A percentile compares a stretch with the other conserved stretches of the same genome.
These are phyloP conservation scores for Kodamaea hsintzibuensis DNA, from an alignment of 805 yeast genomes.

Conservation along the genomic window DNA sequence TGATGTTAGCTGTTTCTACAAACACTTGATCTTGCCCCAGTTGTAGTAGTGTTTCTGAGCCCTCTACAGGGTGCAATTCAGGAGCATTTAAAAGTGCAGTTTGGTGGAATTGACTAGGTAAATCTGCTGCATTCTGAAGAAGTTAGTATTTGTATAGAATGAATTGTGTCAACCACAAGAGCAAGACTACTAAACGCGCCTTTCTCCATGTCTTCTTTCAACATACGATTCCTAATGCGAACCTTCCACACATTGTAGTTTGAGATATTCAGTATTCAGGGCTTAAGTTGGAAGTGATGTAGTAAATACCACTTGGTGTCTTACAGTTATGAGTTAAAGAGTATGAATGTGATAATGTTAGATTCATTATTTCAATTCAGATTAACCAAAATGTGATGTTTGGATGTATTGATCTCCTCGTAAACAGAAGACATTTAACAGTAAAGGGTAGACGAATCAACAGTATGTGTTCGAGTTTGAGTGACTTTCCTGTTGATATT, in stretches of 20 bases:
- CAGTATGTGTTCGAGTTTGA: too few relatives aligned
- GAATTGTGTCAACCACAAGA: not conserved
- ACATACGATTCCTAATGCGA: conserved; percentile 46
- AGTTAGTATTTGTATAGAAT: conserved; percentile 7
- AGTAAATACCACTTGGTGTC: not conserved
- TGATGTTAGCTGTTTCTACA: conserved; percentile 3
- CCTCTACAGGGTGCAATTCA: not conserved
- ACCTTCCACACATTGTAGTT: conserved; percentile 62
- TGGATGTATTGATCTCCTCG: not conserved
- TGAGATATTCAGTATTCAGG: not conserved
- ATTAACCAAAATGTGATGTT: not conserved
- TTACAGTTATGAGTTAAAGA: not conserved
- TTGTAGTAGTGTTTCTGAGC: not conserved
- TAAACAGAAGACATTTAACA: too few relatives aligned
- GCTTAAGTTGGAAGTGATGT: not conserved
- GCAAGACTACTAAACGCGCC: not conserved
- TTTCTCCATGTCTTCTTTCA: not conserved
- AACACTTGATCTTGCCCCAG: not conserved
- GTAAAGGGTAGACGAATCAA: not conserved
- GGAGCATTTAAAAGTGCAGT: conserved; percentile 17
- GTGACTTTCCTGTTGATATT: too few relatives aligned
- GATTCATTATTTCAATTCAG: not conserved
- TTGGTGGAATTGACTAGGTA: conserved; percentile 29
- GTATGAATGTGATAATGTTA: not conserved
- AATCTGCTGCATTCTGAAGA: conserved; percentile 22